phyloP scores from a whole-genome alignment of 768 basidiomycete species.

The Kwoniella pini region DNA sequence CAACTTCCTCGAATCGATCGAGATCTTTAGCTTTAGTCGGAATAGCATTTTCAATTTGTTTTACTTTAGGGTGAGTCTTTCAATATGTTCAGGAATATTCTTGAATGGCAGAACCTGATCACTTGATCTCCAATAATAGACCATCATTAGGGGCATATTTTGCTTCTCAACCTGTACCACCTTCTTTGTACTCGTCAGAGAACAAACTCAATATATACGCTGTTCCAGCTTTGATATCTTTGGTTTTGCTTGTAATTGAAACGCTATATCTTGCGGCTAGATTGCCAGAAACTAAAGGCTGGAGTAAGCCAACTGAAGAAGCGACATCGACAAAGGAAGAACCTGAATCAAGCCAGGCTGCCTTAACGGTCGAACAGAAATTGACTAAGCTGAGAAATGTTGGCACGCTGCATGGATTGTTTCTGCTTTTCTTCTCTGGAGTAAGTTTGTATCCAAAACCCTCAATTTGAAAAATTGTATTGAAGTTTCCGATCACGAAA shows the following conservation, averaged over 20 bases:
- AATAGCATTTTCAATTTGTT: slow-evolving; percentile 94
- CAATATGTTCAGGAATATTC: neutral
- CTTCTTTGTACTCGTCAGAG: slow-evolving; percentile 26
- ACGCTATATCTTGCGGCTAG: slow-evolving; percentile 72
- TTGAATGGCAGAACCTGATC: neutral
- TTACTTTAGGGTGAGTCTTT: slow-evolving; percentile 57
- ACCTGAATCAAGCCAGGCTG: slow-evolving; percentile 5
- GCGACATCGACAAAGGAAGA: slow-evolving; percentile 14
- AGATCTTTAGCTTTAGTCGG: slow-evolving; percentile 88
- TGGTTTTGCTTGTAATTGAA: slow-evolving; percentile 74
- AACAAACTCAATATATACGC: slow-evolving; percentile 72
- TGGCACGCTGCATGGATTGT: slow-evolving; percentile 74
- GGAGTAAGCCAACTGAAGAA: slow-evolving; percentile 40
- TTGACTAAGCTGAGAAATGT: slow-evolving; percentile 64
- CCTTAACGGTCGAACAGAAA: slow-evolving; percentile 52
- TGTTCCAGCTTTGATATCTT: slow-evolving; percentile 78
- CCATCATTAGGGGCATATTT: slow-evolving; percentile 96
- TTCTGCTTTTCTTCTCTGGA: slow-evolving; percentile 81
- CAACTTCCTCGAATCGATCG: slow-evolving; percentile 74
- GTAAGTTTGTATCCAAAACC: slow-evolving; percentile 51
- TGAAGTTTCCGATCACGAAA: too few species aligned
- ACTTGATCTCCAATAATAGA: slow-evolving; percentile 49
- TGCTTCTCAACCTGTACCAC: slow-evolving; percentile 77
- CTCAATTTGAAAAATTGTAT: too few species aligned
- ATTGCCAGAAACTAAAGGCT: slow-evolving; percentile 83